Evolutionary conservation across 2,329 filamentous ascomycete genomes (phyloP).

Genomic region (Talaromyces sp.): DNA sequence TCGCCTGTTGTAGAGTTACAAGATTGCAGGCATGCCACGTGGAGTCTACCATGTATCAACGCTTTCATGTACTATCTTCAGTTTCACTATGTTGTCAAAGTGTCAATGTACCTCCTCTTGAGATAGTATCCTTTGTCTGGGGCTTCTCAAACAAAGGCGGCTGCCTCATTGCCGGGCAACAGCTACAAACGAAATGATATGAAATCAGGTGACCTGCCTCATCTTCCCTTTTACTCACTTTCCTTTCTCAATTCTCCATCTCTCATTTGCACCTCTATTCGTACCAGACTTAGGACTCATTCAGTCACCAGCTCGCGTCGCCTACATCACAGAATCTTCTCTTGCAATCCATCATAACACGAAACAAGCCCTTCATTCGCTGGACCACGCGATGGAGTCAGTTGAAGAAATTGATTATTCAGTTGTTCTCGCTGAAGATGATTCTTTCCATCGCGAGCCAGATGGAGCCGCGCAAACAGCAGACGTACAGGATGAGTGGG

Average conservation of each 20-base stretch:
- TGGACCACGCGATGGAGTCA: not conserved
- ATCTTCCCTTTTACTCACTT: not conserved
- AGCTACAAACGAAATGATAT: not conserved
- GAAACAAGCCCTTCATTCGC: not conserved
- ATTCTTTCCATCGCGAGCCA: not conserved
- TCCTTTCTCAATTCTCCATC: not conserved
- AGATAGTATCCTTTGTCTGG: not conserved
- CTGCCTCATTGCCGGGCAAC: not conserved
- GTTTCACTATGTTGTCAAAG: not conserved
- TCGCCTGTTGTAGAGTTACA: not conserved
- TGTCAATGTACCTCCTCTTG: not conserved
- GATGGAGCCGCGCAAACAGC: not conserved
- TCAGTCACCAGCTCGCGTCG: not conserved
- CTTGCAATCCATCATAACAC: not conserved
- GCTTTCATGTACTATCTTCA: not conserved
- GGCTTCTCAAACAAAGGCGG: not conserved
- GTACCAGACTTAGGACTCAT: not conserved
- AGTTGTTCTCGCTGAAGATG: not conserved
- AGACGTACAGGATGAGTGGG: conserved; percentile 3
- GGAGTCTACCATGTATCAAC: not conserved
- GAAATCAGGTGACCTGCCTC: not conserved
- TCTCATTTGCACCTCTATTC: not conserved
- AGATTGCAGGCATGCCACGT: not conserved
- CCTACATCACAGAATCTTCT: not conserved
- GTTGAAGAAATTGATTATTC: not conserved